Evolutionary conservation across 495 filamentous ascomycete genomes (phyloP).

Genomic region (Podospora bellae-mahoneyi): DNA sequence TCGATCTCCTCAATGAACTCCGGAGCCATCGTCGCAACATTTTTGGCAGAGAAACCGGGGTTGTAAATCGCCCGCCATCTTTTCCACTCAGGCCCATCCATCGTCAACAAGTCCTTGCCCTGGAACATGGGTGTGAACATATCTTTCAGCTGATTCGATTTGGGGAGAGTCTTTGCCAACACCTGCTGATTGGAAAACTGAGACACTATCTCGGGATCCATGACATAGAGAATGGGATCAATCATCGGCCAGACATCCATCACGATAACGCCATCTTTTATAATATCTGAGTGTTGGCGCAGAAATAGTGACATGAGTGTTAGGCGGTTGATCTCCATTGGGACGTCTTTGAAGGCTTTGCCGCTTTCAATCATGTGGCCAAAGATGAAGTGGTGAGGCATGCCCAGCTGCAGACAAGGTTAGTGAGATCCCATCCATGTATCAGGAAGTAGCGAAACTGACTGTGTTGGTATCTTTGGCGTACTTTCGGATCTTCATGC

Average conservation of each 20-base stretch:
- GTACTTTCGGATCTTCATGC: neutral
- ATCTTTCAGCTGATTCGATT: too few relatives aligned
- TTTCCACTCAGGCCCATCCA: conserved; percentile 43
- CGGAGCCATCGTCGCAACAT: conserved; percentile 42
- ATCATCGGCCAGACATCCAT: neutral
- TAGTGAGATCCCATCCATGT: neutral
- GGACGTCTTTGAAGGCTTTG: conserved; percentile 35
- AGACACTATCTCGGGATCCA: neutral
- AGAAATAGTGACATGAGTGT: neutral
- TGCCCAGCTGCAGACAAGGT: neutral
- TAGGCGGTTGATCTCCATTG: conserved; percentile 5
- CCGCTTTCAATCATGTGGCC: conserved; percentile 33
- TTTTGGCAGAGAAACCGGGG: conserved; percentile 42
- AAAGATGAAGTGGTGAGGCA: conserved; percentile 1
- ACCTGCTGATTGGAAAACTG: neutral
- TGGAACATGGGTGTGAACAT: conserved; percentile 33
- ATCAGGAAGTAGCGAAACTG: too few relatives aligned
- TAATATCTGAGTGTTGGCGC: neutral
- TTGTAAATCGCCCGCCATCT: conserved; percentile 43
- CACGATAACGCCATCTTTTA: neutral
- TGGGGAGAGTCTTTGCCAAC: too few relatives aligned
- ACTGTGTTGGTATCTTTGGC: neutral
- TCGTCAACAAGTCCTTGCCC: conserved; percentile 34
- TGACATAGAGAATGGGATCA: neutral
- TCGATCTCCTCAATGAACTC: conserved; percentile 40